Percentiles rank a stretch among this genome's conserved stretches.
Conservation (phyloP, 2,329 filamentous ascomycete species). For the Sporothrix schenckii region DNA sequence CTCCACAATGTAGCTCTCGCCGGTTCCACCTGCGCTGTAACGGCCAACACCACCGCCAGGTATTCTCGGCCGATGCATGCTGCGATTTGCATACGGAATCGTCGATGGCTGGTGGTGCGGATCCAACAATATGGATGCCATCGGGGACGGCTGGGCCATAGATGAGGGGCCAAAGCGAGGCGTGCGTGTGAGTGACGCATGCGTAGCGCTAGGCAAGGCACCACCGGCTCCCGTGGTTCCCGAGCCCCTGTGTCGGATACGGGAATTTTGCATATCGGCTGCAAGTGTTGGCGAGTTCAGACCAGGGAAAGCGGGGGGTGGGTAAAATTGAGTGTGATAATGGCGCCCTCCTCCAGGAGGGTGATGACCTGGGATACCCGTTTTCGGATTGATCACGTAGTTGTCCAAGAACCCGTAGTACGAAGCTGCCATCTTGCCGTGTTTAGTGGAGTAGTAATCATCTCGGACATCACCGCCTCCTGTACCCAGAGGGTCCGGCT, state of each 20-base stretch:
- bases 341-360: conserved; percentile 58
- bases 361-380: conserved; percentile 64
- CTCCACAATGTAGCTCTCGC: conserved; percentile 58
- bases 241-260: conserved; percentile 49
- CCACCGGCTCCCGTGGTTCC: background rate
- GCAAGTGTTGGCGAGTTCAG: conserved; percentile 64
- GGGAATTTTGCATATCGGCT: conserved; percentile 59
- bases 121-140: conserved; percentile 74
- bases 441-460: conserved; percentile 92
- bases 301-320: conserved; percentile 73
- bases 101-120: conserved; percentile 71
- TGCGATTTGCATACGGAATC: conserved; percentile 51
- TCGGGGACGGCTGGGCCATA: conserved; percentile 61
- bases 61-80: conserved; percentile 52
- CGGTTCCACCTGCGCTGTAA: conserved; percentile 51
- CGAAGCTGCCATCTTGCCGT: conserved; percentile 97
- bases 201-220: conserved; percentile 38
- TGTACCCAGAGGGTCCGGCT: conserved; percentile 41
- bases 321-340: conserved; percentile 76
- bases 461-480: conserved; percentile 70
- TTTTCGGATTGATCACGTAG: conserved; percentile 76
- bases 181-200: conserved; percentile 42
- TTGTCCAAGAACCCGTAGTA: conserved; percentile 95
- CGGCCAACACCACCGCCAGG: conserved; percentile 16
- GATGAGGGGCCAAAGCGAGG: conserved; percentile 50